Evolutionary conservation across 1,284 basidiomycete genomes (phyloP).

Genomic region (Testicularia cyperi): DNA sequence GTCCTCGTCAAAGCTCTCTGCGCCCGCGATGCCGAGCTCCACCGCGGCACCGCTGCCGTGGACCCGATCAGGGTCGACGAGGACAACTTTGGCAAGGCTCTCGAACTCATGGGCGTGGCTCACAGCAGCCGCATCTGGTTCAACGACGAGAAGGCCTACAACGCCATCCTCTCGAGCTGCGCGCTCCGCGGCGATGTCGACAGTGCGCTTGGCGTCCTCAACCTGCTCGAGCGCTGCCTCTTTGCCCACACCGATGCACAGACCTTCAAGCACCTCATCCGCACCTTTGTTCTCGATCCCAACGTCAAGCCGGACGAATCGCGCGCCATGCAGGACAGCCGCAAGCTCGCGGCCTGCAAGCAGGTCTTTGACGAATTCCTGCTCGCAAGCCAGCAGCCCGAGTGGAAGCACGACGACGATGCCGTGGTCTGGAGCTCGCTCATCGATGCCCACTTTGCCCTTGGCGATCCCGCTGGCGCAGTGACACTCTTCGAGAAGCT

Average conservation of each 20-base stretch:
- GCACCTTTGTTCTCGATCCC: conserved; percentile 46
- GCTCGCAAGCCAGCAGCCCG: conserved; percentile 60
- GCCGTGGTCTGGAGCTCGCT: conserved; percentile 72
- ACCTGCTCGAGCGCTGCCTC: conserved; percentile 67
- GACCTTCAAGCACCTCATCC: conserved; percentile 69
- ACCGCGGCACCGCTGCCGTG: conserved; percentile 27
- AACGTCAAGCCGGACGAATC: conserved; percentile 55
- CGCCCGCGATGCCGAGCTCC: conserved; percentile 73
- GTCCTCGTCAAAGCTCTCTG: conserved; percentile 72
- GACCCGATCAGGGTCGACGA: conserved; percentile 18
- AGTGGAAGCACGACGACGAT: conserved; percentile 31
- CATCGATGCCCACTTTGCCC: conserved; percentile 74
- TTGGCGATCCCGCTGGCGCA: conserved; percentile 69
- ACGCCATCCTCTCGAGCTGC: conserved; percentile 69
- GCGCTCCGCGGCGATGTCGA: conserved; percentile 68
- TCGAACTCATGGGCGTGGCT: conserved; percentile 68
- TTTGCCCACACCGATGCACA: conserved; percentile 62
- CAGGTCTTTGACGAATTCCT: conserved; percentile 71
- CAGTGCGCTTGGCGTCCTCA: conserved; percentile 71
- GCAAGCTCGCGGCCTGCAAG: conserved; percentile 68
- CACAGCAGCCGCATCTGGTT: conserved; percentile 59
- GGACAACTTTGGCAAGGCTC: conserved; percentile 58
- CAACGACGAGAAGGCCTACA: conserved; percentile 63
- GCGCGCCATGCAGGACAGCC: conserved; percentile 64
- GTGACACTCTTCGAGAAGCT: conserved; percentile 73